Evolutionary conservation across 441 rosid species (phyloP), one percentile per base, ranked within the genome.

Genomic region (Erodium trifolium): DNA sequence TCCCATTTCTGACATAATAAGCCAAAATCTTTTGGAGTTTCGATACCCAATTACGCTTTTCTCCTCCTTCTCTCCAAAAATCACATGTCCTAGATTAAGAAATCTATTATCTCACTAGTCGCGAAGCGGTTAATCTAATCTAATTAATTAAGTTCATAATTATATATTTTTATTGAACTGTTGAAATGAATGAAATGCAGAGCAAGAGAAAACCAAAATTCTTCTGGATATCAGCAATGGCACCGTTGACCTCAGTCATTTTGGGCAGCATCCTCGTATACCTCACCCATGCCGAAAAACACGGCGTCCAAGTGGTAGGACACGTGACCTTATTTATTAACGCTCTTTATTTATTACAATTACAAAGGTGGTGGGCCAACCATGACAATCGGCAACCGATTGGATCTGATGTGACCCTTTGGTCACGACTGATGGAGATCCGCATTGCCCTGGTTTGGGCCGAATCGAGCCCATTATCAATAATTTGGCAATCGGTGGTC

Each of bases 211-310:
- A 81, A 0, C 93, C 98, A 68, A 91, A 82, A 76, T 78, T 89
- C 43, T 93, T 93, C 72, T 93, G 96, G 98, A 86, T 88, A 59
- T 85, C 97, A 6, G 98, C 98, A 10, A 78, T 91, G 74, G 84
- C 91, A 73, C 98, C 98, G 35, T 84, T 93, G 90, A 75, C 78
- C 67, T 79, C 84, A 0, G 97, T 93, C 35, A 41, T 87, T 13
- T 69, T 85, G 2, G 98, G 98, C 18, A 86, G 97, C 65, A 60
- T 87, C 34, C 83, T 90, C 67, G 86, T 94, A 39, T 90, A 75
- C 71, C 72, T 90, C 19, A 82, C 78, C 12, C 81, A 82, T 7
- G 90, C 77, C 3, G 78, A 83, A 6, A 80, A 82, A 62, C 85
- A 86, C 65, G 94, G 97, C n/a, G 84, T 93, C 74, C 77, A 76